Evolutionary conservation across 495 filamentous ascomycete species (phyloP), one percentile per base, ranked within the genome.

Genomic region (Cercophora sp.): DNA sequence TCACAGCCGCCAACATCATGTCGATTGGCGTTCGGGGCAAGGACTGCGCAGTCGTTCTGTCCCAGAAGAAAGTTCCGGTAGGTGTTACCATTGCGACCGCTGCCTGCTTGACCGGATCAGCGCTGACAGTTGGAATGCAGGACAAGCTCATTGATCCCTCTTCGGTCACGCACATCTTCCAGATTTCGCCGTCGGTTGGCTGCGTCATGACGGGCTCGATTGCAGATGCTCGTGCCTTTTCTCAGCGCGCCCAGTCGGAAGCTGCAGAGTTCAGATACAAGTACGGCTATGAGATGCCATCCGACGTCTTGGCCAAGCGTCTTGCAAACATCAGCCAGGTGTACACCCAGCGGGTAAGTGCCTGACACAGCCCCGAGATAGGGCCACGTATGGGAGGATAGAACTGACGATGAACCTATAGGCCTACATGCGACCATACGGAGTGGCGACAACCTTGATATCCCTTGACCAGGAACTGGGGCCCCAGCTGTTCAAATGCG

Each of bases 1-100:
- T 98, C 73, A 97, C 92, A 57, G 91, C 93, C 42, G 93, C 93
- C 39, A 97, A 97, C 70, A 98, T 97, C 70, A 97, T 93, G 71
- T 93, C 93, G 54, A 83, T 98, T 68, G 94, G 93, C 54, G 83
- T 98, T 55, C 81, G 91, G 70, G 93, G 93, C 67, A 97, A 97
- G 77, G 82, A 89, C 75, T 97, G 92, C 69, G 92, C 94, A 10
- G 93, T 98, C 19, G 89, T 98, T 15, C 75, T 98, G 61, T 96
- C 93, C 44, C 93, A 98, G 78, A 98, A 98, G 84, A 98, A 98
- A 75, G 93, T 98, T 58, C 92, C 93, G 51, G 93, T 96, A 85
- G 59, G 92, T 77, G 51, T 27, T 55, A 48, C 52, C 55, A 41
- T 34, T 41, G 51, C n/a, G 15, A 5, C 46, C 36, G 29, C 40